Evolutionary conservation across 768 basidiomycete genomes (phyloP).

Genomic region (Trametes elegans): DNA sequence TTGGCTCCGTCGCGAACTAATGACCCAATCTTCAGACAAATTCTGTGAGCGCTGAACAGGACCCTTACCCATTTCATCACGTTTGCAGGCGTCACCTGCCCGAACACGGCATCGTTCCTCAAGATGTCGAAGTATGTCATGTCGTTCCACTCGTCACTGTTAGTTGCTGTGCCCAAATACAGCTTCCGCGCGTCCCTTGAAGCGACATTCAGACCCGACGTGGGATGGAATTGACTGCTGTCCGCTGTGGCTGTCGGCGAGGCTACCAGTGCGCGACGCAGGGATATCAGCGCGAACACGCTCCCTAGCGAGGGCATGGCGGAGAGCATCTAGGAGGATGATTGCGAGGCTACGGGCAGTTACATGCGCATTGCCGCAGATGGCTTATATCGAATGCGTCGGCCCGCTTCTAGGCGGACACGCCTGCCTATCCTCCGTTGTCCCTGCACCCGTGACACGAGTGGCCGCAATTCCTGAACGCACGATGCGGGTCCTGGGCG

Average conservation of each 20-base stretch:
- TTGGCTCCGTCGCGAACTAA: slow-evolving; percentile 53
- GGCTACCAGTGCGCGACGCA: background rate
- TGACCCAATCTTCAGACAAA: too few relatives aligned
- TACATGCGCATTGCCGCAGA: too few relatives aligned
- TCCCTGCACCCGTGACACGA: background rate
- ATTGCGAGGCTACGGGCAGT: too few relatives aligned
- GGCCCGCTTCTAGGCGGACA: slow-evolving; percentile 1
- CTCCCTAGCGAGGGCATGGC: background rate
- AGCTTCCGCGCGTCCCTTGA: slow-evolving; percentile 25
- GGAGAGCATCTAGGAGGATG: too few relatives aligned
- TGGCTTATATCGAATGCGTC: background rate
- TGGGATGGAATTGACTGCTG: background rate
- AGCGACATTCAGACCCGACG: background rate
- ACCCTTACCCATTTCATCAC: slow-evolving; percentile 53
- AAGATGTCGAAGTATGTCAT: slow-evolving; percentile 37
- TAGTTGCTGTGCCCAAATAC: slow-evolving; percentile 49
- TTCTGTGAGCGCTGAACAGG: background rate
- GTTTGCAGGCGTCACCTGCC: slow-evolving; percentile 47
- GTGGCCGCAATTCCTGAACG: background rate
- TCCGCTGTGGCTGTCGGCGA: background rate
- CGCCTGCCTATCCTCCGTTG: background rate
- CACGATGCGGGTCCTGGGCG: slow-evolving; percentile 1
- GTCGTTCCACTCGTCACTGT: slow-evolving; percentile 43
- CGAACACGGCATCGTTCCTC: slow-evolving; percentile 36
- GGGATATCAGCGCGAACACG: background rate